A percentile compares a stretch with the other conserved stretches of the same genome.
These are phyloP conservation scores for Suillus placidus DNA, from an alignment of 768 basidiomycete genomes.

Conservation along the genomic window DNA sequence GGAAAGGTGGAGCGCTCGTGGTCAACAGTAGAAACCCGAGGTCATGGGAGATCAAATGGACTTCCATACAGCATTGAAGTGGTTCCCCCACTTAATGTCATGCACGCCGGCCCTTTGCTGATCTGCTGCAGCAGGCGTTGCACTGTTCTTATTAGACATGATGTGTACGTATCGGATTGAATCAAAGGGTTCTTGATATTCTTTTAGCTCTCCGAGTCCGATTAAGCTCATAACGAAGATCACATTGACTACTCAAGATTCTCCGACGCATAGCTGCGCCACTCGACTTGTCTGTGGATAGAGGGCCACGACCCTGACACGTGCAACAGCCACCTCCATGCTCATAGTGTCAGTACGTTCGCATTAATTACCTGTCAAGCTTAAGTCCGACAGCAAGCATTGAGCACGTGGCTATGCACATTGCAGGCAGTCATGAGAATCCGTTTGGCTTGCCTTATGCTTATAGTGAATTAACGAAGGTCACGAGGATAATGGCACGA, in stretches of 20 bases:
- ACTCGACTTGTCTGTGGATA: not conserved
- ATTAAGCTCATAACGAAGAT: not conserved
- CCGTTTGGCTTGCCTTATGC: not conserved
- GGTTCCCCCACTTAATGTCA: not conserved
- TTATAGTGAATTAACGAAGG: not conserved
- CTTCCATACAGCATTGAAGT: not conserved
- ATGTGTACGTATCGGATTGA: not conserved
- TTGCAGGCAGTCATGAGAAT: not conserved
- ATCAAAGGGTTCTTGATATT: not conserved
- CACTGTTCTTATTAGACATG: not conserved
- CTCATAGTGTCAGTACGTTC: not conserved
- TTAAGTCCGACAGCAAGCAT: not conserved
- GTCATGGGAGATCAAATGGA: not conserved
- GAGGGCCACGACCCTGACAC: not conserved
- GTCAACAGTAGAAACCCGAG: not conserved
- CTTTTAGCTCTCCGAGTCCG: not conserved
- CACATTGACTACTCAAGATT: not conserved
- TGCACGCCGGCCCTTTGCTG: not conserved
- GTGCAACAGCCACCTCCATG: not conserved
- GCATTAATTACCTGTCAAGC: not conserved
- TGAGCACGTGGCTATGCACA: not conserved
- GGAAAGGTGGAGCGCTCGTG: not conserved
- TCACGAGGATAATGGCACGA: not conserved
- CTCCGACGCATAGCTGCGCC: not conserved
- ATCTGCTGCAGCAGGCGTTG: not conserved